phyloP scores from a whole-genome alignment of 768 basidiomycete genomes.

The Naganishia onofrii region DNA sequence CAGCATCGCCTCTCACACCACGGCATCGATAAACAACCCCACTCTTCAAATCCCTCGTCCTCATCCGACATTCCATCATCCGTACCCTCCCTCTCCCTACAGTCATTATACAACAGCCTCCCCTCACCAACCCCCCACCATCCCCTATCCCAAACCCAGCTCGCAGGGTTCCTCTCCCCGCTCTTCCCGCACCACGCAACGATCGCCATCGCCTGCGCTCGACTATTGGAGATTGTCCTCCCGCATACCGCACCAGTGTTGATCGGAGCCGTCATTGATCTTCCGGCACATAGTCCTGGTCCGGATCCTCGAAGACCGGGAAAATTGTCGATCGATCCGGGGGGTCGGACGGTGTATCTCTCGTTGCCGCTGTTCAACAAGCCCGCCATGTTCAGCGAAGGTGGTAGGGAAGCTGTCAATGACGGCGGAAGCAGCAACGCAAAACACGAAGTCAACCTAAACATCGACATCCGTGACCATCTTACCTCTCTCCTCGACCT shows the following conservation, averaged over 20 bases:
- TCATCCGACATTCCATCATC: not conserved
- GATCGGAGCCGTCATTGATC: constrained; percentile 44
- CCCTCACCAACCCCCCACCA: constrained; percentile 23
- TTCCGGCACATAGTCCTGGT: constrained; percentile 28
- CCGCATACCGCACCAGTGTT: constrained; percentile 38
- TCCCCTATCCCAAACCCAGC: constrained; percentile 32
- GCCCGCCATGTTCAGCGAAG: no score
- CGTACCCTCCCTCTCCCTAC: not conserved
- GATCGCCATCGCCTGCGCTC: constrained; percentile 34
- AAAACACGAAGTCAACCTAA: constrained; percentile 13
- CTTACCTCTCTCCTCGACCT: constrained; percentile 49
- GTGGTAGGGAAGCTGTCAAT: no score
- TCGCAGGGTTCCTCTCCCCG: constrained; percentile 36
- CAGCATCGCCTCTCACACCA: constrained; percentile 16
- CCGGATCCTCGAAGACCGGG: constrained; percentile 17
- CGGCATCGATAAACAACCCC: constrained; percentile 8
- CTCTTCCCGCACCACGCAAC: constrained; percentile 46
- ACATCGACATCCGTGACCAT: constrained; percentile 45
- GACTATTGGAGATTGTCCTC: constrained; percentile 45
- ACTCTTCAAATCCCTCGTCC: not conserved
- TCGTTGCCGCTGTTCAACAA: constrained; percentile 20
- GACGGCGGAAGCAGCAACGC: no score
- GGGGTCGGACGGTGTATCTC: constrained; percentile 26
- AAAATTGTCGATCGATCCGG: constrained; percentile 3
- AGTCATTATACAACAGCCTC: constrained; percentile 7